A percentile compares a stretch with the other conserved stretches of the same genome.
Evolutionary conservation across 164 flowering plant genomes (phyloP).

Genomic region (Umbilicus rupestris): DNA sequence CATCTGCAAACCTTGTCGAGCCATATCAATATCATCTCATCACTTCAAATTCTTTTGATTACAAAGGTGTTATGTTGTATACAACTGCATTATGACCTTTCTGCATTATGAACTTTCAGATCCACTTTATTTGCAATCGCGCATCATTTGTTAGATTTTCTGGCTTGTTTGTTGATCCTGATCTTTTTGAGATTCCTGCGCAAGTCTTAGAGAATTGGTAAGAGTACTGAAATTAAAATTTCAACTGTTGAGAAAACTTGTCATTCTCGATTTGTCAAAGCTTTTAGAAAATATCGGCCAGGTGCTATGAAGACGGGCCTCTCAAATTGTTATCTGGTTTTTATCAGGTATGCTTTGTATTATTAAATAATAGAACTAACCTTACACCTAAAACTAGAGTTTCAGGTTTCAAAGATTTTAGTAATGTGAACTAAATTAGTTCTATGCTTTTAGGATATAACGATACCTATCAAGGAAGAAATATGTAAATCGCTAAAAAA

Average conservation of each 20-base stretch:
- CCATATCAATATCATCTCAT: background rate
- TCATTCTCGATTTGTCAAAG: conserved; percentile 11
- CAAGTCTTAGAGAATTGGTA: conserved; percentile 80
- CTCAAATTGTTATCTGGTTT: conserved; percentile 86
- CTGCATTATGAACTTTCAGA: conserved; percentile 30
- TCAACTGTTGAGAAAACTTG: background rate
- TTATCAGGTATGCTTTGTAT: conserved; percentile 52
- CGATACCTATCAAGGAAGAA: conserved; percentile 72
- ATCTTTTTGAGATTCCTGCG: conserved; percentile 86
- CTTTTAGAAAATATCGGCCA: conserved; percentile 14
- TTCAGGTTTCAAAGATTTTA: background rate
- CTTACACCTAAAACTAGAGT: background rate
- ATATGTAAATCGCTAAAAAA: conserved; percentile 53
- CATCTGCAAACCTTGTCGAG: background rate
- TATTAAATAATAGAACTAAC: background rate
- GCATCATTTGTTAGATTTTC: conserved; percentile 85
- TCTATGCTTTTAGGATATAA: conserved; percentile 61
- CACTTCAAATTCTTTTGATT: background rate
- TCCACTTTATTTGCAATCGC: conserved; percentile 84
- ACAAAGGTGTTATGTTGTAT: background rate
- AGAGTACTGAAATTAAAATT: conserved; percentile 2
- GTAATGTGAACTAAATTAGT: background rate
- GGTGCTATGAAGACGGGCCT: conserved; percentile 76
- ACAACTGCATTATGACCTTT: background rate
- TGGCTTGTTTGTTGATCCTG: conserved; percentile 80